phyloP scores from a whole-genome alignment of 2,329 filamentous ascomycete species.

The Arthrobotrys conoides region DNA sequence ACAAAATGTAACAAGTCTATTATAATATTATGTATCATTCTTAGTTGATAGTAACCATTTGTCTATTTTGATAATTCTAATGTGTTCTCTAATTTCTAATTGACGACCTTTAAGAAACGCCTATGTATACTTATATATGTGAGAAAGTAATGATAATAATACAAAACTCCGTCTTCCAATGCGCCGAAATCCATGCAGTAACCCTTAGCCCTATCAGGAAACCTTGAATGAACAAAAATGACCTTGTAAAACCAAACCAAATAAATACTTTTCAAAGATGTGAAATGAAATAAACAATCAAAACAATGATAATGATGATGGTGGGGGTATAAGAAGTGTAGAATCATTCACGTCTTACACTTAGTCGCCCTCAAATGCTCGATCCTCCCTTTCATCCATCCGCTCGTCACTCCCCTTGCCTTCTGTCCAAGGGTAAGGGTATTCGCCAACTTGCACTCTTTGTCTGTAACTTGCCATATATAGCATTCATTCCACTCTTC shows the following conservation, averaged over 20 bases:
- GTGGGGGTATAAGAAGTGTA: not conserved
- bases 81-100: not conserved
- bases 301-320: no score
- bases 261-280: not conserved
- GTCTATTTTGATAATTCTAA: no score
- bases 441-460: conserved; percentile 35
- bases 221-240: not conserved
- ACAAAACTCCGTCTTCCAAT: conserved; percentile 1
- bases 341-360: conserved; percentile 21
- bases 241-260: not conserved
- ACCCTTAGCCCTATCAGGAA: not conserved
- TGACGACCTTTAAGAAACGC: not conserved
- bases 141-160: not conserved
- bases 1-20: not conserved
- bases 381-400: conserved; percentile 32
- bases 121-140: no score
- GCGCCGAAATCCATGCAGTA: conserved; percentile 12
- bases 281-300: not conserved
- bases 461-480: conserved; percentile 36
- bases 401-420: conserved; percentile 25
- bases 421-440: conserved; percentile 29
- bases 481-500: conserved; percentile 38
- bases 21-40: no score
- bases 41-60: no score
- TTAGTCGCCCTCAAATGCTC: conserved; percentile 22